phyloP scores from a whole-genome alignment of 192 early-diverging fungal genomes.

The Thamnidium elegans region DNA sequence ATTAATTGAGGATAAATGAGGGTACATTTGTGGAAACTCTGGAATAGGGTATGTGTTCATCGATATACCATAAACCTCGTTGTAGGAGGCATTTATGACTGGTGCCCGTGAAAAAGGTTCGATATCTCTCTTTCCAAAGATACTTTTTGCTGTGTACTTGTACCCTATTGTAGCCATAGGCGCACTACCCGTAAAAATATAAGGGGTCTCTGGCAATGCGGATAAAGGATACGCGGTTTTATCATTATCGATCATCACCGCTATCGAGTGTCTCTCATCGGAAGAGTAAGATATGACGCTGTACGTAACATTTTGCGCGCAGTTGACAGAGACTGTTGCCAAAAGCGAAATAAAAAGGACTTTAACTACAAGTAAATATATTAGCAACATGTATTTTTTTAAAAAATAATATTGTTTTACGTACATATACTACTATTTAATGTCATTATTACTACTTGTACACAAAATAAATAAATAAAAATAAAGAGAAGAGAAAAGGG shows the following conservation, averaged over 20 bases:
- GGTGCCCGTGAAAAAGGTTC: neutral
- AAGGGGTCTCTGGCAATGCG: neutral
- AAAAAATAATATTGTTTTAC: no score
- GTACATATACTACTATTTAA: no score
- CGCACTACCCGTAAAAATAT: slow-evolving; percentile 1
- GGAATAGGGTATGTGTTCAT: neutral
- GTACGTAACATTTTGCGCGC: no score
- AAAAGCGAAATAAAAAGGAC: no score
- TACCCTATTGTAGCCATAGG: slow-evolving; percentile 3
- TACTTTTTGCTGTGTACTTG: neutral
- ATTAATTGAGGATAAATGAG: neutral
- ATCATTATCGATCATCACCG: no score
- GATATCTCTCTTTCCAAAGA: neutral
- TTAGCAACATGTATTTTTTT: neutral
- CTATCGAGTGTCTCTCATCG: no score
- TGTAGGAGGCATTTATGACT: neutral
- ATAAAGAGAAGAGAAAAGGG: no score
- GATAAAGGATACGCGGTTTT: neutral
- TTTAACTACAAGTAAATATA: no score
- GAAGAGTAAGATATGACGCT: no score
- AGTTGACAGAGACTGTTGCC: no score
- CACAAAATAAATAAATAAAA: no score
- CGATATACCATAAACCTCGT: neutral
- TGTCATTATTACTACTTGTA: no score
- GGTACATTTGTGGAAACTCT: neutral